phyloP scores from a whole-genome alignment of 139 green algal species.

The Zygnema cylindricum region DNA sequence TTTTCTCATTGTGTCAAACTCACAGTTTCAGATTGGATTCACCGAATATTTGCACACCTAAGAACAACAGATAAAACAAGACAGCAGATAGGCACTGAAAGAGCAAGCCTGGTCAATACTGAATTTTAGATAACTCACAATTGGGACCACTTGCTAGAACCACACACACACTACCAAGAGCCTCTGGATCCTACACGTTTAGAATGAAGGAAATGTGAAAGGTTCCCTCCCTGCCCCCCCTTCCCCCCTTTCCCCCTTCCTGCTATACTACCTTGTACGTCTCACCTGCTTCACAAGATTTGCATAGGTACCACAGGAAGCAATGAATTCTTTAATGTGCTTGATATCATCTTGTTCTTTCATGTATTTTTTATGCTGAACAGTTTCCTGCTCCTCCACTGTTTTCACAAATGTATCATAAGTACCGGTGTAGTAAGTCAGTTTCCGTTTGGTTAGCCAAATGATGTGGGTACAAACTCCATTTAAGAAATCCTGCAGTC shows the following conservation, averaged over 20 bases:
- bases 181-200: too few relatives aligned
- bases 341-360: conserved; percentile 83
- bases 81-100: too few relatives aligned
- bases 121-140: too few relatives aligned
- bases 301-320: conserved; percentile 67
- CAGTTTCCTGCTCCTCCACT: conserved; percentile 85
- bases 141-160: too few relatives aligned
- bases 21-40: too few relatives aligned
- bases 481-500: conserved; percentile 97
- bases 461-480: conserved; percentile 98
- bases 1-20: too few relatives aligned
- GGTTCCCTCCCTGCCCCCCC: too few relatives aligned
- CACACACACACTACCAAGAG: too few relatives aligned
- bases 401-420: conserved; percentile 88
- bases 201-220: too few relatives aligned
- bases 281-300: conserved; percentile 90
- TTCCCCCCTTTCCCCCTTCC: conserved; percentile 96
- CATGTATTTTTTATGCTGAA: conserved; percentile 95
- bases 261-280: conserved; percentile 92
- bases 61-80: too few relatives aligned
- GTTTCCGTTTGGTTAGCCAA: conserved; percentile 72
- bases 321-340: conserved; percentile 76
- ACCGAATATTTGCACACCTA: too few relatives aligned
- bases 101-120: too few relatives aligned
- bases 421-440: conserved; percentile 87